Base-by-base conservation (phyloP, 2,329 filamentous ascomycete species). In the Nemania sp. region DNA sequence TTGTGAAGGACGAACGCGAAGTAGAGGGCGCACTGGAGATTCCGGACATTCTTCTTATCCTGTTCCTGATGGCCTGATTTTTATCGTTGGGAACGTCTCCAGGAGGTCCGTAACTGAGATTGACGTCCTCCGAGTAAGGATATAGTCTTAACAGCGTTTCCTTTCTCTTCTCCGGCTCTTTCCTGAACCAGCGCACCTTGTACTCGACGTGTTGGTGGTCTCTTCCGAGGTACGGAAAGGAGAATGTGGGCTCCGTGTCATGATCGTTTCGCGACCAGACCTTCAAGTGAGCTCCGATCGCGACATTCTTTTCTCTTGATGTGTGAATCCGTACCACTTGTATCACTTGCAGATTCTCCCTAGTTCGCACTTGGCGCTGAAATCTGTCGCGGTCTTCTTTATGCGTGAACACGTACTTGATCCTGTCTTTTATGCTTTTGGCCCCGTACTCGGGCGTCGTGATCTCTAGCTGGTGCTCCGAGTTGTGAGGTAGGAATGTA, bases 111-210 rank as follows among this genome's bases (percentile, higher is more conserved):
- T 68, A 62, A 17, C 56, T 57, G 25, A 61, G 43, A 42, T 65
- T 63, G 15, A 47, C 49, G 9, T 59, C 51, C n/a, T 55, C 56
- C 29, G 65, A 65, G 18, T 67, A 63, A 12, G 62, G 34, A 29
- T 57, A 52, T 32, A 70, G 18, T 37, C 65, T 49, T n/a, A 69
- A 25, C 18, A 60, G 64, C 3, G 42, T 62, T 2, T 66, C 65
- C 10, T 61, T 65, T 59, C 53, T 65, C 10, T 67, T 47, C 42
- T 69, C 67, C 11, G 64, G 62, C 3, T 56, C 55, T 18, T 52
- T 62, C 55, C 58, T 65, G 40, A 70, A 70, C 67, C 68, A 70
- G 13, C 68, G 64, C 20, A 69, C 66, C 13, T 49, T 50, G n/a
- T 65, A 69, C 20, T 70, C 68, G 15, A 63, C 58, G n/a, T 70